Conservation (phyloP, 345 rosid genomes). For the Nasturtium officinale region DNA sequence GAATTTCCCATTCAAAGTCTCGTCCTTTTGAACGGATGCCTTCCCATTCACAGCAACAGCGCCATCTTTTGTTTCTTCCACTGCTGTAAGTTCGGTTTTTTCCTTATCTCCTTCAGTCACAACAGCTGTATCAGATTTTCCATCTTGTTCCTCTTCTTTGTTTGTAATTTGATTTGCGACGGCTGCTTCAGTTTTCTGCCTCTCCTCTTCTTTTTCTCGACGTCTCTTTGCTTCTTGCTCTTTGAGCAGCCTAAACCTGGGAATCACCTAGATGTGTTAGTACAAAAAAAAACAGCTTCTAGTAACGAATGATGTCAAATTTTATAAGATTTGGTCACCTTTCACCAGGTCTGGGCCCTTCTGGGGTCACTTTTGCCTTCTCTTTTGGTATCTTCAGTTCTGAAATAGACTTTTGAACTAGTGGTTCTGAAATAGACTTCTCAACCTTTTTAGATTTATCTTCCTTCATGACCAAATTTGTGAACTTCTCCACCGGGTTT, state of each 20-base stretch:
- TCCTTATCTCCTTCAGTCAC: conserved; percentile 34
- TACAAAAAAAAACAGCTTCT: conserved; percentile 21
- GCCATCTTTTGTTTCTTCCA: conserved; percentile 42
- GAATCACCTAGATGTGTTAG: conserved; percentile 26
- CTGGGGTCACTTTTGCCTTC: conserved; percentile 50
- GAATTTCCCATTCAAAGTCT: conserved; percentile 40
- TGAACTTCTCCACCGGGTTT: conserved; percentile 50
- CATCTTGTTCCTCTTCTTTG: conserved; percentile 26
- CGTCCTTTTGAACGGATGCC: conserved; percentile 41
- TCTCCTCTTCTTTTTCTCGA: conserved; percentile 65
- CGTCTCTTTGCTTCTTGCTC: conserved; percentile 81
- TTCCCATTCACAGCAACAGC: conserved; percentile 53
- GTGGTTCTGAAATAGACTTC: conserved; percentile 47
- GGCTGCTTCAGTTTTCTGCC: conserved; percentile 55
- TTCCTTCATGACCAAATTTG: conserved; percentile 52
- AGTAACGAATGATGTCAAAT: neutral
- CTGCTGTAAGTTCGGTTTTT: conserved; percentile 16
- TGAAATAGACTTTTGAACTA: conserved; percentile 49
- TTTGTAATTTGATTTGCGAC: conserved; percentile 41
- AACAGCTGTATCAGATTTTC: conserved; percentile 37
- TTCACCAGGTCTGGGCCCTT: conserved; percentile 76
- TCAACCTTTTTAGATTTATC: conserved; percentile 43
- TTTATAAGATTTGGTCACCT: conserved; percentile 44
- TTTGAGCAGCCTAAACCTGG: conserved; percentile 77
- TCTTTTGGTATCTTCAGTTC: conserved; percentile 41